A percentile compares a stretch with the other conserved stretches of the same genome.
phyloP scores from a whole-genome alignment of 2,329 filamentous ascomycete genomes.

The Ceratocystis ficicola region DNA sequence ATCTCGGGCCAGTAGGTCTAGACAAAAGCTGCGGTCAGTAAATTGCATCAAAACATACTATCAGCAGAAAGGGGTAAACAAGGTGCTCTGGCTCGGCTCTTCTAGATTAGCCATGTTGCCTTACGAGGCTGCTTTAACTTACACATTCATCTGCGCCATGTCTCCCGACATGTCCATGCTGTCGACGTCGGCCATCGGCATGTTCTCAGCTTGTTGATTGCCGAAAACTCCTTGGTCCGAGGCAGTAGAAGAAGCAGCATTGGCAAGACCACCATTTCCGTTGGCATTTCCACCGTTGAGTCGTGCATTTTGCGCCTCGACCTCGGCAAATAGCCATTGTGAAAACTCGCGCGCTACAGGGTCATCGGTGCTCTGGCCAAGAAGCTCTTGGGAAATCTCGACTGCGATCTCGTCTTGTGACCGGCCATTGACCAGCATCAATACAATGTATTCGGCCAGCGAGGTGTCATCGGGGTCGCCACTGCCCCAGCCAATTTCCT shows the following conservation, averaged over 20 bases:
- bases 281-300: slow-evolving; percentile 36
- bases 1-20: slow-evolving; percentile 87
- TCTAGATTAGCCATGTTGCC: background rate
- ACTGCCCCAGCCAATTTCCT: slow-evolving; percentile 84
- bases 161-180: slow-evolving; percentile 21
- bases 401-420: slow-evolving; percentile 77
- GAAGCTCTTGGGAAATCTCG: slow-evolving; percentile 77
- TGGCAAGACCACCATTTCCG: background rate
- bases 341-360: slow-evolving; percentile 72
- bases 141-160: slow-evolving; percentile 44
- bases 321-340: slow-evolving; percentile 84
- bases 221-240: background rate
- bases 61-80: background rate
- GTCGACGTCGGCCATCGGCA: slow-evolving; percentile 9
- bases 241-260: background rate
- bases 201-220: background rate
- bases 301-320: slow-evolving; percentile 54
- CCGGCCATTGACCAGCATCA: slow-evolving; percentile 95
- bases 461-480: slow-evolving; percentile 66
- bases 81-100: background rate
- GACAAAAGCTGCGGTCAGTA: slow-evolving; percentile 20
- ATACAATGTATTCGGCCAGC: slow-evolving; percentile 87
- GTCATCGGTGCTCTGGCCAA: slow-evolving; percentile 72
- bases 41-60: background rate
- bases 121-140: slow-evolving; percentile 30